These are phyloP conservation scores for Neurospora sp. DNA, from an alignment of 495 filamentous ascomycete species.

Conservation along the genomic window DNA sequence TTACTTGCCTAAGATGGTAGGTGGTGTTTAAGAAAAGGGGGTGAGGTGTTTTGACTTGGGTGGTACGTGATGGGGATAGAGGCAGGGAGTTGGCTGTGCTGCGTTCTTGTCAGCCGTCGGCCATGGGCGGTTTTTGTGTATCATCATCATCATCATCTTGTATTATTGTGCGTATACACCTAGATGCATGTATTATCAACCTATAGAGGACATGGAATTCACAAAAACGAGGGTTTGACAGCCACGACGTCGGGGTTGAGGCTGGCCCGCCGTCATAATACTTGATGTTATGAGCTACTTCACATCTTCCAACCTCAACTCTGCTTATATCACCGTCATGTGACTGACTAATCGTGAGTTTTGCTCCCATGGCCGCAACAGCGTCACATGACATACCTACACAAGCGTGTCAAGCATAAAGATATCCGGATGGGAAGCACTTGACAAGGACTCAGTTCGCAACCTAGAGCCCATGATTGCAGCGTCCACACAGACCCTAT, in stretches of 20 bases:
- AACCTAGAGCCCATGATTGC: rapidly evolving
- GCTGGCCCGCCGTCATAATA: not conserved
- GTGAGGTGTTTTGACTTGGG: not conserved
- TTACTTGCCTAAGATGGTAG: conserved; percentile 44
- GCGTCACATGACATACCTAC: too few relatives aligned
- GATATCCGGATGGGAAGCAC: too few relatives aligned
- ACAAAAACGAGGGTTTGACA: not conserved
- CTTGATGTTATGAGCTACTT: not conserved
- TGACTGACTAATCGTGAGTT: too few relatives aligned
- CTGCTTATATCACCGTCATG: too few relatives aligned
- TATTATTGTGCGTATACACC: not conserved
- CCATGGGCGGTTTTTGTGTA: not conserved
- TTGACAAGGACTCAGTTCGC: too few relatives aligned
- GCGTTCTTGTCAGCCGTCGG: not conserved
- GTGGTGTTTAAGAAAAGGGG: not conserved
- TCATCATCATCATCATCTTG: not conserved
- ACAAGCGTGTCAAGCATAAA: too few relatives aligned
- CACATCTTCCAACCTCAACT: too few relatives aligned
- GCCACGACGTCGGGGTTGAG: not conserved
- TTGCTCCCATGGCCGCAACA: too few relatives aligned
- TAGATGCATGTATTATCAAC: not conserved
- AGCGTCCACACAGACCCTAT: too few relatives aligned
- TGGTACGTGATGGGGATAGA: not conserved
- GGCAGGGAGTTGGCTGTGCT: not conserved
- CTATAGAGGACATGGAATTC: not conserved